These are phyloP conservation scores for Parietaria judaica DNA, from an alignment of 306 rosid genomes.

Conservation along the genomic window DNA sequence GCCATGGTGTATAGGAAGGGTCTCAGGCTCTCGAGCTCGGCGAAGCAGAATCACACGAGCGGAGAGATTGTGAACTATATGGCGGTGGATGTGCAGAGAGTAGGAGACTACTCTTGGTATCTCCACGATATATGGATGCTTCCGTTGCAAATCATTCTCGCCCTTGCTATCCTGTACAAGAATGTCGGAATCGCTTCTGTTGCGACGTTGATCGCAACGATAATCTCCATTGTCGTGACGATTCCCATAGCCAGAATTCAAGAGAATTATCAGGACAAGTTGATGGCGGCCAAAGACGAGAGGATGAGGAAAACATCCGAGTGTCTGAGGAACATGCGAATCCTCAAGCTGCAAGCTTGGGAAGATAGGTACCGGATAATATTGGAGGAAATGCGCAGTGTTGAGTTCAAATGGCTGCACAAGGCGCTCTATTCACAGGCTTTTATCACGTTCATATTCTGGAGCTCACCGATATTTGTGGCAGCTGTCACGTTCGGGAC, in stretches of 20 bases:
- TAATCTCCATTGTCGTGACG: slow-evolving; percentile 76
- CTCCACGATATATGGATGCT: slow-evolving; percentile 99
- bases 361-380: slow-evolving; percentile 67
- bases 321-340: slow-evolving; percentile 92
- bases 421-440: slow-evolving; percentile 97
- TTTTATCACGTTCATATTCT: slow-evolving; percentile 92
- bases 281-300: slow-evolving; percentile 98
- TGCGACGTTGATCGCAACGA: slow-evolving; percentile 86
- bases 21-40: slow-evolving; percentile 78
- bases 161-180: slow-evolving; percentile 93
- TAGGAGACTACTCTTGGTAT: slow-evolving; percentile 97
- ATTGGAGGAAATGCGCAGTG: slow-evolving; percentile 91
- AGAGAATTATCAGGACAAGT: slow-evolving; percentile 86
- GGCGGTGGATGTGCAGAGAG: slow-evolving; percentile 97
- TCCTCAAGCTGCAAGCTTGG: slow-evolving; percentile 98
- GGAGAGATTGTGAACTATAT: slow-evolving; percentile 97
- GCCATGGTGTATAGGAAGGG: slow-evolving; percentile 95
- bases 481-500: slow-evolving; percentile 90
- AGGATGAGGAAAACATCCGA: slow-evolving; percentile 97
- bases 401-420: slow-evolving; percentile 90
- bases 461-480: slow-evolving; percentile 99
- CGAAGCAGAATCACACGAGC: slow-evolving; percentile 93
- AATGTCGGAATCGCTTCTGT: slow-evolving; percentile 90
- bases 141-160: slow-evolving; percentile 87
- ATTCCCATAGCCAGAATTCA: slow-evolving; percentile 78